phyloP scores from a whole-genome alignment of 2,329 filamentous ascomycete genomes.

The Thermoascus crustaceus region DNA sequence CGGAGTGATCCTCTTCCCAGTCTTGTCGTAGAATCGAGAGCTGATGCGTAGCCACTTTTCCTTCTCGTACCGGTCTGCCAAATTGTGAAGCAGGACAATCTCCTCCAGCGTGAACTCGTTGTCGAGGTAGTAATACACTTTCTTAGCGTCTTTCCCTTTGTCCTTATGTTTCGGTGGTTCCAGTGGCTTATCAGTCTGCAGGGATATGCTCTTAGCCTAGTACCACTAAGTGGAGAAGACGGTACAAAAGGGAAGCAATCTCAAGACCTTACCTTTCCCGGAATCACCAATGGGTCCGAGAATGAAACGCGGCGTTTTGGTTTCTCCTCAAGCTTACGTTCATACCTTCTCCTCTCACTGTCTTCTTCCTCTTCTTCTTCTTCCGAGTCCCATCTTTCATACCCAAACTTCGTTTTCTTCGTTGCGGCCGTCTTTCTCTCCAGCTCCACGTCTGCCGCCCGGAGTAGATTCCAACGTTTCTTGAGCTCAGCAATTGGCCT shows the following conservation, averaged over 20 bases:
- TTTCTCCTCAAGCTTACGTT: constrained; percentile 3
- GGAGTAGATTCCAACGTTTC: constrained; percentile 12
- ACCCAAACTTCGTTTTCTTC: background rate
- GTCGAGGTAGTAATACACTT: constrained; percentile 18
- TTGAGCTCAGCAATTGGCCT: constrained; percentile 18
- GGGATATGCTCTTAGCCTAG: background rate
- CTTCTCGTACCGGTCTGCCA: constrained; percentile 36
- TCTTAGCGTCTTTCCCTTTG: constrained; percentile 3
- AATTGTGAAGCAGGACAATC: constrained; percentile 30
- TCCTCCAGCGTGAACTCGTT: constrained; percentile 19
- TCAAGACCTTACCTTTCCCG: constrained; percentile 10
- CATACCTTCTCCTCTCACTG: constrained; percentile 3
- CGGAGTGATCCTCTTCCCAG: constrained; percentile 37
- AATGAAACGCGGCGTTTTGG: constrained; percentile 13
- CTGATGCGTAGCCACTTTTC: constrained; percentile 41
- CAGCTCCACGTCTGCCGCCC: background rate
- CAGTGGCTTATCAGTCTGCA: background rate
- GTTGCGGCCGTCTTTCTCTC: background rate
- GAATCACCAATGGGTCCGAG: constrained; percentile 8
- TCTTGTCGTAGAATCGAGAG: constrained; percentile 42
- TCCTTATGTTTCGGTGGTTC: background rate
- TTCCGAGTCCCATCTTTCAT: background rate
- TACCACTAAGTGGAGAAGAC: background rate
- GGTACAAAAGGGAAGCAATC: background rate
- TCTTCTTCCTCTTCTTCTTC: constrained; percentile 5